These are phyloP conservation scores for Cucurbita ficifolia DNA, from an alignment of 306 rosid genomes.

Conservation along the genomic window DNA sequence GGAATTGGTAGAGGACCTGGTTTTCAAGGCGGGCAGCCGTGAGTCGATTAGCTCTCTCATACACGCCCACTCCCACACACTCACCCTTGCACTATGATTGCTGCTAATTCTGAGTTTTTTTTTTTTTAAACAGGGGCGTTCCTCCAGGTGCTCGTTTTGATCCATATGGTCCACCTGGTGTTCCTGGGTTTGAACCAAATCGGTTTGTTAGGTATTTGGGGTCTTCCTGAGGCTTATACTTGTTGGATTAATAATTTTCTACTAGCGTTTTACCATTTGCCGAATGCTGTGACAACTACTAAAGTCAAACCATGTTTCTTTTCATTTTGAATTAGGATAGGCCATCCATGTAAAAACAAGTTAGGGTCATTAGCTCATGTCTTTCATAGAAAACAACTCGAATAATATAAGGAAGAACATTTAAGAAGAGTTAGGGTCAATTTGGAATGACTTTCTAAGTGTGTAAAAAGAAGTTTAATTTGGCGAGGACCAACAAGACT, in stretches of 20 bases:
- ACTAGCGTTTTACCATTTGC: not conserved
- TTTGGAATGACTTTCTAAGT: no score
- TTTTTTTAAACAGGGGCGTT: constrained; percentile 35
- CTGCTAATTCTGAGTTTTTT: not conserved
- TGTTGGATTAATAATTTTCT: not conserved
- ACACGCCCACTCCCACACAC: not conserved
- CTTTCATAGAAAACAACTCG: not conserved
- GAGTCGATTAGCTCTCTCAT: constrained; percentile 18
- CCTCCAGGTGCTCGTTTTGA: constrained; percentile 89
- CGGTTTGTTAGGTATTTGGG: constrained; percentile 44
- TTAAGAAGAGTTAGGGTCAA: not conserved
- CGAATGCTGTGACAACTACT: not conserved
- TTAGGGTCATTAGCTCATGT: not conserved
- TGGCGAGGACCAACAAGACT: not conserved
- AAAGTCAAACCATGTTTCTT: not conserved
- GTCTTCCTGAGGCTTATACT: not conserved
- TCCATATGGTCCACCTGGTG: constrained; percentile 73
- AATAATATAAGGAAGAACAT: not conserved
- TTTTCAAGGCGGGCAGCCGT: constrained; percentile 53
- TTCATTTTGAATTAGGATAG: not conserved
- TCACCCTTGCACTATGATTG: not conserved
- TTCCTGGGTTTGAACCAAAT: constrained; percentile 75
- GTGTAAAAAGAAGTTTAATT: no score
- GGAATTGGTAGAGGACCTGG: constrained; percentile 36
- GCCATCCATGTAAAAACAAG: not conserved